Base-by-base conservation (phyloP, 2,329 filamentous ascomycete species). In the Trichoderma brevicompactum region DNA sequence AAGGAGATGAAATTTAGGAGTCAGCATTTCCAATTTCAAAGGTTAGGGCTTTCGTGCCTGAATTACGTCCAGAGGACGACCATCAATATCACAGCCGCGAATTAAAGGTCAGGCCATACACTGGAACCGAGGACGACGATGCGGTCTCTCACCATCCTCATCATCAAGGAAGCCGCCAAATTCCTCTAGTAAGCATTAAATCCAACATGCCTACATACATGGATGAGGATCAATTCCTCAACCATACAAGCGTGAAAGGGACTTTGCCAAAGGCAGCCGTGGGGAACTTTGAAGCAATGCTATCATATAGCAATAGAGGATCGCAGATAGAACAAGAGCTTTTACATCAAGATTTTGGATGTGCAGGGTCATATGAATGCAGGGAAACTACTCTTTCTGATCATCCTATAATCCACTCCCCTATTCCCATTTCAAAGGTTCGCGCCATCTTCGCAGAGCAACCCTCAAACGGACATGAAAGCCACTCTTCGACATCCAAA, bases 351-450 rank as follows among this genome's bases (percentile, higher is more conserved):
- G 1, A 9, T 10, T 19, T n/a, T 40, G 17, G 40, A 7, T 12
- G 23, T 28, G 19, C 9, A 4, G 19, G 7, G 8, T n/a, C 17
- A 7, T 36, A 41, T 12, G 23, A 38, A 38, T 13, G 13, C 36
- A 61, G 19, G 5, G 46, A 38, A n/a, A n/a, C 10, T 34, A 15
- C 34, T 17, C 9, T 19, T 28, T 53, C 23, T 23, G 43, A 66
- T 3, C 66, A 66, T 8, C 54, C 34, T 34, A 9, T 68, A 7
- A 67, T 69, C 15, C 38, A 67, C 5, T 65, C 68, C 8, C 58
- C 67, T 32, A 64, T 69, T 48, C 68, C 66, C 5, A n/a, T 68
- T 46, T 67, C 69, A 8, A 70, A 70, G 38, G 41, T 69, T 28
- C 66, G 67, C 7, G 68, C 69, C 5, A 48, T 54, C 50, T 63